Conservation (phyloP, 2,329 filamentous ascomycete species). For the Sporothrix pallida region DNA sequence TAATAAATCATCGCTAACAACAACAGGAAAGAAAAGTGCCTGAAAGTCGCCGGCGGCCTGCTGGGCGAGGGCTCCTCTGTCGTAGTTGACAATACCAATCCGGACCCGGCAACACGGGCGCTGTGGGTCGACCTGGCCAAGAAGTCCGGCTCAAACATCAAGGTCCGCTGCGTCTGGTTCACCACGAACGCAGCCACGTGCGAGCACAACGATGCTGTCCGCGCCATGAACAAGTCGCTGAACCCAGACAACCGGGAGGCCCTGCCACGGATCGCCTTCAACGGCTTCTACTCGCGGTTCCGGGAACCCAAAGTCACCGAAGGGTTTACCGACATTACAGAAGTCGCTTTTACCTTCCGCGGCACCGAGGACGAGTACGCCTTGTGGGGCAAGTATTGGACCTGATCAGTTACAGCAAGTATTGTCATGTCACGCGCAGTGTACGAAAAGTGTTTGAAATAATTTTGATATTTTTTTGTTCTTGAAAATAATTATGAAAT, state of each 20-base stretch:
- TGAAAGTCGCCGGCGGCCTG: slow-evolving; percentile 72
- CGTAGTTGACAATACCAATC: slow-evolving; percentile 93
- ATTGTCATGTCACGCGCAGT: no score
- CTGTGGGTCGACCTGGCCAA: slow-evolving; percentile 78
- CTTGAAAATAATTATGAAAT: neutral
- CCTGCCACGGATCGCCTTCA: slow-evolving; percentile 82
- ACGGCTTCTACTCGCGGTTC: slow-evolving; percentile 73
- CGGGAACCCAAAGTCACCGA: slow-evolving; percentile 73
- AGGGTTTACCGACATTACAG: slow-evolving; percentile 81
- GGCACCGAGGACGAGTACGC: slow-evolving; percentile 71
- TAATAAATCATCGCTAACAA: neutral
- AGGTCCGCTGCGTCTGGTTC: slow-evolving; percentile 87
- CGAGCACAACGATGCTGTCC: slow-evolving; percentile 86
- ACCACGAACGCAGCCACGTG: slow-evolving; percentile 71
- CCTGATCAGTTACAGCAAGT: neutral
- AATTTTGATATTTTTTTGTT: slow-evolving; percentile 17
- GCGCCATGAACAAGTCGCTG: slow-evolving; percentile 69
- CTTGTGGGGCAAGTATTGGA: slow-evolving; percentile 77
- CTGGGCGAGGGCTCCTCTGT: slow-evolving; percentile 71
- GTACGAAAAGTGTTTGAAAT: neutral
- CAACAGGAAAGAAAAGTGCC: slow-evolving; percentile 62
- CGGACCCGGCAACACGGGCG: slow-evolving; percentile 76
- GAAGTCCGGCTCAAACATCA: slow-evolving; percentile 63
- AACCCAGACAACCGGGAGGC: slow-evolving; percentile 81
- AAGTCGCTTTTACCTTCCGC: slow-evolving; percentile 76